phyloP scores from a whole-genome alignment of 768 basidiomycete species.

The Cyclocybe aegerita region DNA sequence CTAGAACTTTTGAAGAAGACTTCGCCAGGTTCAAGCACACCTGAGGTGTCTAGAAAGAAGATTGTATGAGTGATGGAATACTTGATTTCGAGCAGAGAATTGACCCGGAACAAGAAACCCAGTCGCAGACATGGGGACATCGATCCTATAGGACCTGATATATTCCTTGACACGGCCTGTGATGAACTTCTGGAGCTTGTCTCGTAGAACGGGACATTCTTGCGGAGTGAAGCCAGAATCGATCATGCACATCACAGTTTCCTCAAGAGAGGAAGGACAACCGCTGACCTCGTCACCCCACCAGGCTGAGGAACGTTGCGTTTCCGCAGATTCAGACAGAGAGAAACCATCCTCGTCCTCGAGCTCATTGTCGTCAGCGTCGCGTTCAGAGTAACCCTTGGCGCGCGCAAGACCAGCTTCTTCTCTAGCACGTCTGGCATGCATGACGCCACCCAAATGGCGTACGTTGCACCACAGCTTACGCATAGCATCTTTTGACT shows the following conservation, averaged over 20 bases:
- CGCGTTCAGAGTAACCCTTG: constrained; percentile 41
- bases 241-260: constrained; percentile 57
- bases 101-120: constrained; percentile 63
- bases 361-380: constrained; percentile 31
- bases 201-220: constrained; percentile 45
- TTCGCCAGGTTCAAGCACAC: constrained; percentile 51
- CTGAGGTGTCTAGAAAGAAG: constrained; percentile 46
- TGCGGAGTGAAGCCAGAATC: constrained; percentile 60
- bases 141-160: constrained; percentile 44
- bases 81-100: constrained; percentile 1
- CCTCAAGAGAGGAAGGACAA: constrained; percentile 60
- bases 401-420: constrained; percentile 40
- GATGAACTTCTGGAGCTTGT: constrained; percentile 53
- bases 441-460: constrained; percentile 39
- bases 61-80: not conserved
- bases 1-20: constrained; percentile 55
- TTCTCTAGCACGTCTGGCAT: constrained; percentile 37
- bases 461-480: constrained; percentile 40
- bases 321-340: constrained; percentile 20
- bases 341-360: constrained; percentile 35
- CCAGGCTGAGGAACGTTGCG: constrained; percentile 58
- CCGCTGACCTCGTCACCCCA: constrained; percentile 68
- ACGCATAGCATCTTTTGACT: constrained; percentile 38
- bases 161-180: constrained; percentile 41
- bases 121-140: constrained; percentile 56